These are phyloP conservation scores for Catunica adiposa DNA, from an alignment of 2,329 filamentous ascomycete species.

Conservation along the genomic window DNA sequence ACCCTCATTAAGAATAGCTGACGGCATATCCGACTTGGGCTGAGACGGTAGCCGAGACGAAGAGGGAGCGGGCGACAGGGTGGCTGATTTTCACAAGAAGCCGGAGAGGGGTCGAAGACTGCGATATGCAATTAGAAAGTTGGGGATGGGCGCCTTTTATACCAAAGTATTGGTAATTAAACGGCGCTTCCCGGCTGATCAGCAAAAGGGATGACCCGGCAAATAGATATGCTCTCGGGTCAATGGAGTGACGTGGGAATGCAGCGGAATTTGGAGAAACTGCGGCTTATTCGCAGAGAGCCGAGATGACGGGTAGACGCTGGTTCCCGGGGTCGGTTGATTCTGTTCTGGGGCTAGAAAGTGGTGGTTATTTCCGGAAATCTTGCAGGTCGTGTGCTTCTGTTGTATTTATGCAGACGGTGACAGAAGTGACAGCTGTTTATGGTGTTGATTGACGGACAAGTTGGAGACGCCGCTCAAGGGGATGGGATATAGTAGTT, in stretches of 20 bases:
- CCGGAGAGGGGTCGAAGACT: neutral
- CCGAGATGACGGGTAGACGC: neutral
- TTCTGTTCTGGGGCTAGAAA: neutral
- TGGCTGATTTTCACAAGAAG: neutral
- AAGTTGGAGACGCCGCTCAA: neutral
- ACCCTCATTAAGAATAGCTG: conserved; percentile 8
- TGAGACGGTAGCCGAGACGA: neutral
- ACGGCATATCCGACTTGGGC: conserved; percentile 7
- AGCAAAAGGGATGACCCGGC: neutral
- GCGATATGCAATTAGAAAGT: neutral
- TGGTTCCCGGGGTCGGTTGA: neutral
- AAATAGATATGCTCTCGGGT: neutral
- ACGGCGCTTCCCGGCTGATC: neutral
- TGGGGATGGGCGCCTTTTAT: neutral
- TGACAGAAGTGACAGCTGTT: neutral
- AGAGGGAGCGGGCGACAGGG: neutral
- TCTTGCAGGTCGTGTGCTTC: neutral
- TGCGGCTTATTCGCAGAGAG: neutral
- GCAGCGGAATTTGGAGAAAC: neutral
- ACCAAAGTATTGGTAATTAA: neutral
- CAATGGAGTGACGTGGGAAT: conserved; percentile 6
- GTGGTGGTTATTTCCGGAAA: neutral
- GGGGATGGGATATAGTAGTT: too few species aligned
- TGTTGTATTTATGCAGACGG: neutral
- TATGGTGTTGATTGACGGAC: neutral